Evolutionary conservation across 192 early-diverging fungal species (phyloP), one percentile per base, ranked within the genome.

Genomic region (Coemansia sp.): DNA sequence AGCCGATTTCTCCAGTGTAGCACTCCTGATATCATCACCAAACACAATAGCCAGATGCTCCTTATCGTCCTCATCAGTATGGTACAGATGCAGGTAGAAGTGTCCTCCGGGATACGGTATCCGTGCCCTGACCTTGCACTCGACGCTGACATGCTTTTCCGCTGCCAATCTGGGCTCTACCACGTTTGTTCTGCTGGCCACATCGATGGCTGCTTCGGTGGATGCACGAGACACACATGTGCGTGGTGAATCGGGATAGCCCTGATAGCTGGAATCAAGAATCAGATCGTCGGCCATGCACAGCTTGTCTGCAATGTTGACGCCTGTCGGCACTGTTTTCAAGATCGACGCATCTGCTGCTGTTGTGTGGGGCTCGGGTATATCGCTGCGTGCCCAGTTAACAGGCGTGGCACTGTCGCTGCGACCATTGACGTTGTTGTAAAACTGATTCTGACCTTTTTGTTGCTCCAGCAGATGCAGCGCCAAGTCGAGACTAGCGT

Each of bases 21-120:
- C 66, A 48, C 87, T 90, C 12, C 86, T 76, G 58, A 95, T 85
- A 56, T 90, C 88, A 63, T 93, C 86, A 17, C 96, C 96, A 86
- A 89, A 97, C 51, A 97, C 95, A 64, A 97, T 84, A 0, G 96
- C 96, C 73, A 99, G 52, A 68, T 99, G 96, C 76, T 98, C 92
- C 75, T 97, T 93, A 56, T 83, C 78, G 72, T 98, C 95, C 66
- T 84, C 83, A 59, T 85, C 84, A 68, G 94, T 96, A 56, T 87
- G 88, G 71, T 94, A 98, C 30, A 96, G 81, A 61, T 94, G 88
- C 63, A 96, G 73, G 67, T 88, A 90, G 72, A 92, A 89, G 68
- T 92, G 88, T 14, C 90, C 89, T 18, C 88, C 88, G 16, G 84
- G 84, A 22, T 91, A 92, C 6, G 93, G 92, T 58, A 95, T 92